Base-by-base conservation (phyloP, 2,329 filamentous ascomycete genomes). In the Hymenoscyphus fraxineus region DNA sequence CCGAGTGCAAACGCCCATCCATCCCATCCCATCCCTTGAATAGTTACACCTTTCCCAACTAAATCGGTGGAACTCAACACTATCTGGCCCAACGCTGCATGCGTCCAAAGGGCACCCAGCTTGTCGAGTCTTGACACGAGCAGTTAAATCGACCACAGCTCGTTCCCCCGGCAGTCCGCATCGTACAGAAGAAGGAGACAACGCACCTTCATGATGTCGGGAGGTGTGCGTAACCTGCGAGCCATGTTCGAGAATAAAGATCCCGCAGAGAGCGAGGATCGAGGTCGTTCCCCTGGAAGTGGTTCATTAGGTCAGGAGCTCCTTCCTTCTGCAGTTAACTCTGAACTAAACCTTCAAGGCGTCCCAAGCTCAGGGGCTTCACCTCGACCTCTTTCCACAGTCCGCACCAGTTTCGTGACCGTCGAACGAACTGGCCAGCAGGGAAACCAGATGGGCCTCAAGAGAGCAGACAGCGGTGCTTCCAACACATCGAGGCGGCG, bases 221-320 rank as follows among this genome's bases (percentile, higher is more conserved):
- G 69, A 63, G 73, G 72, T 38, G 72, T 76, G 31, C 70, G 87
- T 85, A 91, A 90, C 79, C 85, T 93, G 70, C 83, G 89, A 72
- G 90, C 90, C 74, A 92, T 91, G 83, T 93, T 93, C 76, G 90
- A 93, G 81, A 86, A 87, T 75, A 90, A 86, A 77, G 85, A 83
- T 64, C 88, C 84, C 71, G 84, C 87, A 69, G 70, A 68, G 62
- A 15, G 31, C 19, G 71, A 72, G 61, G 88, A 89, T 68, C 83
- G 89, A 79, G 90, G 89, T 66, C 83, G 89, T 76, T 89, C 88
- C 64, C 88, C 88, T 62, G 85, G 82, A 67, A 77, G 77, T 32
- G 40, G 51, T 67, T 77, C 78, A 66, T 75, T 68, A 69, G 75
- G 82, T 85, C 12, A 56, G 58, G 78, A 76, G 79, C 65, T 62